Evolutionary conservation across 345 rosid genomes (phyloP).

Genomic region (Murraya paniculata): DNA sequence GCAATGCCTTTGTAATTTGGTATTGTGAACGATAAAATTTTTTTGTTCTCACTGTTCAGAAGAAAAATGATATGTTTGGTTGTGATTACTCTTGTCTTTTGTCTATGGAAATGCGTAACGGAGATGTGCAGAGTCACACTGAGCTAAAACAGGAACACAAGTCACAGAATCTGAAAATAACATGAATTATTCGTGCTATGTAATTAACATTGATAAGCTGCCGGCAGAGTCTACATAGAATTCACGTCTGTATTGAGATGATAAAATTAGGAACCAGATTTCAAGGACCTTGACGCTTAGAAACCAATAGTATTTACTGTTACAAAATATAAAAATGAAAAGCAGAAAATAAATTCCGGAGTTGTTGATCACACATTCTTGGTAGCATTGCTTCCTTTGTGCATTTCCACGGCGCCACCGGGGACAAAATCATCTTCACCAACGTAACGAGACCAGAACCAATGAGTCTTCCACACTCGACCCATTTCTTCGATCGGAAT

Average conservation of each 20-base stretch:
- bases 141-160: not conserved
- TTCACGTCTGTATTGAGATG: not conserved
- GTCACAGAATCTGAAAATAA: too few species aligned
- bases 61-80: not conserved
- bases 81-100: not conserved
- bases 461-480: slow-evolving; percentile 56
- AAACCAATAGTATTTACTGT: slow-evolving; percentile 26
- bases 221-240: not conserved
- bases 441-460: slow-evolving; percentile 65
- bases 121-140: not conserved
- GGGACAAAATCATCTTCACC: slow-evolving; percentile 24
- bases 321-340: not conserved
- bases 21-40: too few species aligned
- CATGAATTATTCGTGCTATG: not conserved
- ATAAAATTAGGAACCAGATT: not conserved
- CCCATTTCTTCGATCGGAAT: slow-evolving; percentile 75
- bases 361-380: slow-evolving; percentile 30
- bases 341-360: not conserved
- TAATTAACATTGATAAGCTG: not conserved
- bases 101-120: not conserved
- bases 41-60: too few species aligned
- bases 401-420: slow-evolving; percentile 42
- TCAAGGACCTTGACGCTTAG: not conserved
- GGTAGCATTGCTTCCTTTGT: slow-evolving; percentile 27
- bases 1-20: too few species aligned